Evolutionary conservation across 164 flowering plant genomes (phyloP), one percentile per base, ranked within the genome.

Genomic region (Stephania yunnanensis): DNA sequence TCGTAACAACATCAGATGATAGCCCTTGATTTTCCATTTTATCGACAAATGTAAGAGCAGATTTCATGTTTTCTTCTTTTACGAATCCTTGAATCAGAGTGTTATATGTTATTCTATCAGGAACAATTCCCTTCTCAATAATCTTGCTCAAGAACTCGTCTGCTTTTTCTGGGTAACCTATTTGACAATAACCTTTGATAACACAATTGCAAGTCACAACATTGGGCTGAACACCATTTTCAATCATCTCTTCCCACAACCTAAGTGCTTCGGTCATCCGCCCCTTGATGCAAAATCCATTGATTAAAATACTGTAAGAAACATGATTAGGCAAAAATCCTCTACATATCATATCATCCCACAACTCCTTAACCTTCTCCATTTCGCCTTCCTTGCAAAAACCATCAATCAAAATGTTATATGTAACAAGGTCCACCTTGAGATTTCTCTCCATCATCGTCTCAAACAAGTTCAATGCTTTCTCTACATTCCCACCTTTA

Each of bases 241-340:
- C 86, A 52, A 86, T 78, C 97, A 95, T 95, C 75, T 91, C 93
- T 83, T 90, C 91, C 97, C 98, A 95, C 72, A 91, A 79, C 55
- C 77, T 82, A 6, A 91, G 82, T 73, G 95, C 97, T 75, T 88
- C 87, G 22, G 77, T 48, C 3, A 95, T 75, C 78, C 31, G 68
- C 9, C 97, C 92, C 68, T 76, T 79, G 72, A 74, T 87, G 71
- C 93, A 93, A 69, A 82, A 87, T 45, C 87, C 94, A 80, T 93
- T 91, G 1, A 95, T 91, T 61, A 92, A 69, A 69, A 83, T 89
- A 50, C 89, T 84, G 77, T 90, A 92, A 5, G 97, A 86, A 76
- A 93, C 81, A 67, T 85, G 82, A 80, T 86, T 90, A 42, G 97
- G 97, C 29, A 42, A 69, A 50, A 91, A 82, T 7, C 72, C 70